Conservation (phyloP, 108 stramenopile species). For the Chaetoceros muelleri region DNA sequence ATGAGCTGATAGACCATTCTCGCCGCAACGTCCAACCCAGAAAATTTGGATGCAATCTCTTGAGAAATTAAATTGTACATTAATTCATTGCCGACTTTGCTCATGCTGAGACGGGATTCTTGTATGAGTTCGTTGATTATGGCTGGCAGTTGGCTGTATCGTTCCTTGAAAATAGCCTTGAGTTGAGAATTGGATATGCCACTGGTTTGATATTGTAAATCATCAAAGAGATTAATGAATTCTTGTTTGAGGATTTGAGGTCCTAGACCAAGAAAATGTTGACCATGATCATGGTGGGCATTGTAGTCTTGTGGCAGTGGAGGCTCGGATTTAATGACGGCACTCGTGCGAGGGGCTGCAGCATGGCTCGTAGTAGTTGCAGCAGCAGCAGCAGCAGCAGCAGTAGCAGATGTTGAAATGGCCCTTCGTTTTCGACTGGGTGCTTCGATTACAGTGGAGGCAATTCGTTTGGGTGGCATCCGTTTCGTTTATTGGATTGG, state of each 20-base stretch:
- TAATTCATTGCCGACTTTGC: slow-evolving; percentile 41
- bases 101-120: slow-evolving; percentile 61
- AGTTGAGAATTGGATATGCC: slow-evolving; percentile 59
- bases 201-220: slow-evolving; percentile 26
- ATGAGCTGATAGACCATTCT: slow-evolving; percentile 89
- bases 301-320: too few species aligned
- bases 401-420: too few species aligned
- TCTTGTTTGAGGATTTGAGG: slow-evolving; percentile 31
- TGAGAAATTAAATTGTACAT: slow-evolving; percentile 55
- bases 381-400: too few species aligned
- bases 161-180: slow-evolving; percentile 41
- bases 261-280: too few species aligned
- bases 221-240: slow-evolving; percentile 44
- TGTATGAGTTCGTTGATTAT: slow-evolving; percentile 69
- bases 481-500: too few species aligned
- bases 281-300: too few species aligned
- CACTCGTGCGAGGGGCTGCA: too few species aligned
- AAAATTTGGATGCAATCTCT: slow-evolving; percentile 57
- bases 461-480: too few species aligned
- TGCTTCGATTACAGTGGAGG: too few species aligned
- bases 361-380: too few species aligned
- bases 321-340: too few species aligned
- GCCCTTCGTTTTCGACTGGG: too few species aligned
- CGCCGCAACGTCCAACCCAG: slow-evolving; percentile 69
- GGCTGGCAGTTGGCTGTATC: slow-evolving; percentile 39